Conservation (phyloP, 2,329 filamentous ascomycete species). For the Podosphaera fusca region DNA sequence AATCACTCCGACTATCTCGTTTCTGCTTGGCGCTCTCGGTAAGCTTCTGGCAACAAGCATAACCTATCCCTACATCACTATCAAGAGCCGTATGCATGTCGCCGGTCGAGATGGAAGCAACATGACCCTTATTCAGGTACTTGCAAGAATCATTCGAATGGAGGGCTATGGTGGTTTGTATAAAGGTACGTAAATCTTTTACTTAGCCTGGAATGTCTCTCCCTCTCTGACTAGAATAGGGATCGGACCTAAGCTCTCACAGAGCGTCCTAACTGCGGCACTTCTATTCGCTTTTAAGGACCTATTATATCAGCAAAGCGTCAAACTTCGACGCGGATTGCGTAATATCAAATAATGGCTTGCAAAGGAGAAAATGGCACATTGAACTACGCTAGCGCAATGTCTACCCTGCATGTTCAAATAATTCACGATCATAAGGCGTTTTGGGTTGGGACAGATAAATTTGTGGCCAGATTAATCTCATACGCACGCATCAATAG, state of each 20-base stretch:
- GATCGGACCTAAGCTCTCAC: slow-evolving; percentile 86
- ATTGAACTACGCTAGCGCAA: too few species aligned
- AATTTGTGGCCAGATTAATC: too few species aligned
- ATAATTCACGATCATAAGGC: too few species aligned
- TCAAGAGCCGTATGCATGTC: slow-evolving; percentile 96
- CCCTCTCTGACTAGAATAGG: slow-evolving; percentile 26
- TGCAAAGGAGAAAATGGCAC: too few species aligned
- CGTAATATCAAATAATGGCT: not conserved
- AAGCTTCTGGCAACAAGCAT: slow-evolving; percentile 86
- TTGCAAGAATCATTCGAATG: slow-evolving; percentile 60
- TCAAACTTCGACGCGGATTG: slow-evolving; percentile 31
- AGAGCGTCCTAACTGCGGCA: slow-evolving; percentile 88
- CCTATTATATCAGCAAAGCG: slow-evolving; percentile 65
- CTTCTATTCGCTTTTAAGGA: slow-evolving; percentile 98
- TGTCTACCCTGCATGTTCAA: too few species aligned
- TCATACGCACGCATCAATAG: too few species aligned
- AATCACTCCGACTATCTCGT: slow-evolving; percentile 68
- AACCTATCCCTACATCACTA: slow-evolving; percentile 96
- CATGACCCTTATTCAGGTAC: slow-evolving; percentile 56
- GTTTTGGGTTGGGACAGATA: too few species aligned
- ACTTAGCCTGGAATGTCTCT: not conserved
- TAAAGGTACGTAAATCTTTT: slow-evolving; percentile 38
- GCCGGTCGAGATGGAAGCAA: slow-evolving; percentile 52
- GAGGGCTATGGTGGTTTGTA: slow-evolving; percentile 88
- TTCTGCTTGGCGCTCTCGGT: slow-evolving; percentile 74